Evolutionary conservation across 2,329 filamentous ascomycete species (phyloP).

Genomic region (Cordyceps tenuipes): DNA sequence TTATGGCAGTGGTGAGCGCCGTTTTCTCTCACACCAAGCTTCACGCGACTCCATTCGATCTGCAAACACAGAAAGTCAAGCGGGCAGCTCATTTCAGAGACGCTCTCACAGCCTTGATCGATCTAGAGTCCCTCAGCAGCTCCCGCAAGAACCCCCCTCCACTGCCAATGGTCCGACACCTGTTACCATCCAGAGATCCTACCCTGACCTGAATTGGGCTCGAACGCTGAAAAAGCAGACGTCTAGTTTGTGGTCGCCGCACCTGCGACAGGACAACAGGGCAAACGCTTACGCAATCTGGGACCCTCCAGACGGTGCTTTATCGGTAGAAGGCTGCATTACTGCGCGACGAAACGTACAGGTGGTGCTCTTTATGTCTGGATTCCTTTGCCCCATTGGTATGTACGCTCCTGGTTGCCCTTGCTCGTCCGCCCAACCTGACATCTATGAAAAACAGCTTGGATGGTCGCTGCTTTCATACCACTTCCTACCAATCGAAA

Average conservation of each 20-base stretch:
- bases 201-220: slow-evolving; percentile 13
- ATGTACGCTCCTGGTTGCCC: slow-evolving; percentile 23
- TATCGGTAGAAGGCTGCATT: slow-evolving; percentile 50
- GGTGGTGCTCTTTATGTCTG: slow-evolving; percentile 63
- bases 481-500: slow-evolving; percentile 56
- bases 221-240: slow-evolving; percentile 37
- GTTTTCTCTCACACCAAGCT: slow-evolving; percentile 37
- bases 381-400: slow-evolving; percentile 71
- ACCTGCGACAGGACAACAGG: slow-evolving; percentile 56
- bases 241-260: slow-evolving; percentile 64
- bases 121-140: slow-evolving; percentile 37
- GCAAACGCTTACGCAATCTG: slow-evolving; percentile 54
- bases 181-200: neutral
- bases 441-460: slow-evolving; percentile 40
- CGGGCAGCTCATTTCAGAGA: slow-evolving; percentile 35
- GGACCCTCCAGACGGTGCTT: slow-evolving; percentile 64
- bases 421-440: neutral
- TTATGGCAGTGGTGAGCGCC: slow-evolving; percentile 58
- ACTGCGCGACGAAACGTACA: slow-evolving; percentile 65
- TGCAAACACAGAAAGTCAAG: slow-evolving; percentile 39
- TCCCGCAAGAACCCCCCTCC: slow-evolving; percentile 30
- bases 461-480: slow-evolving; percentile 71
- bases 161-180: slow-evolving; percentile 1
- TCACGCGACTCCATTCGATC: slow-evolving; percentile 40
- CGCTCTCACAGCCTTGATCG: slow-evolving; percentile 43